Evolutionary conservation across 2,329 filamentous ascomycete genomes (phyloP).

Genomic region (Plectosphaerella sp.): DNA sequence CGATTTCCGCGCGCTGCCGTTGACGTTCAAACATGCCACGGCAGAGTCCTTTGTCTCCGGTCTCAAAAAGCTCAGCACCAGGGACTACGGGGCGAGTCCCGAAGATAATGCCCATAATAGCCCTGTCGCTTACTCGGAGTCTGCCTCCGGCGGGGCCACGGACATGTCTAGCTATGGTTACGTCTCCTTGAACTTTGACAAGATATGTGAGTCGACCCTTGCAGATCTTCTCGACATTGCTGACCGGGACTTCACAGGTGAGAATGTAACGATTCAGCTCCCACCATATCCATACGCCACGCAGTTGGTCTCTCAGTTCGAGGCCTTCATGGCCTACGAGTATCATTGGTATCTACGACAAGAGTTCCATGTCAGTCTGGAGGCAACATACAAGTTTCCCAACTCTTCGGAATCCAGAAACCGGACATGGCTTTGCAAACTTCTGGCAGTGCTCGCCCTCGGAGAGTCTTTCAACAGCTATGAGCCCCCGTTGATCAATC

Average conservation of each 20-base stretch:
- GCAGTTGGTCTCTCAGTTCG: constrained; percentile 9
- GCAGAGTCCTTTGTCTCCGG: background rate
- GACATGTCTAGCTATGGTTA: background rate
- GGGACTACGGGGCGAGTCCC: background rate
- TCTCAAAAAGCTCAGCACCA: background rate
- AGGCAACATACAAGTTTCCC: constrained; percentile 9
- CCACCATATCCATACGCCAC: constrained; percentile 11
- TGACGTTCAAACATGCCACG: background rate
- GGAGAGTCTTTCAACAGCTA: constrained; percentile 10
- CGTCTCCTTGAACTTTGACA: background rate
- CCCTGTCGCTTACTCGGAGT: background rate
- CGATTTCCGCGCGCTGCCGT: background rate
- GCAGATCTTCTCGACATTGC: background rate
- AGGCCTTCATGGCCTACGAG: constrained; percentile 10
- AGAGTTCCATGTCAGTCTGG: constrained; percentile 7
- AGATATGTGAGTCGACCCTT: background rate
- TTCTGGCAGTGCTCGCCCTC: constrained; percentile 11
- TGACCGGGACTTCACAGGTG: background rate
- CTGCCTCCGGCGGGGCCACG: background rate
- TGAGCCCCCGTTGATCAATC: background rate
- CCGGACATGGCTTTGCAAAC: constrained; percentile 12
- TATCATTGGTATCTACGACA: constrained; percentile 14
- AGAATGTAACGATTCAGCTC: constrained; percentile 10
- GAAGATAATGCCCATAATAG: background rate
- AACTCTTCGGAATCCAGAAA: background rate